A percentile compares a stretch with the other conserved stretches of the same genome.
These are phyloP conservation scores for Allantophomopsis cytisporea DNA, from an alignment of 2,329 filamentous ascomycete genomes.

Conservation along the genomic window DNA sequence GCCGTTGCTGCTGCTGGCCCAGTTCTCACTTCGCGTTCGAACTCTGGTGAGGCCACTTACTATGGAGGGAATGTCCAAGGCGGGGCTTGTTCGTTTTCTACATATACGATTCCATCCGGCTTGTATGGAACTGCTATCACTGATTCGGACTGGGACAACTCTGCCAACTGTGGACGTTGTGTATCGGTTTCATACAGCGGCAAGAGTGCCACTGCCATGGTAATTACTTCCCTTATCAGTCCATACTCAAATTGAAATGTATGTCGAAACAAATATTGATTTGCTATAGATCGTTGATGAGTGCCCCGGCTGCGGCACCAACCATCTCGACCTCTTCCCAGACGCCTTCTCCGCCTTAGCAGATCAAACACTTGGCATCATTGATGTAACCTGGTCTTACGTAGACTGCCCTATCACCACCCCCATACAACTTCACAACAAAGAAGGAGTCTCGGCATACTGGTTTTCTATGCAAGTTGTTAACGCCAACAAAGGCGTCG, in stretches of 20 bases:
- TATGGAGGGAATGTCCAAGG: slow-evolving; percentile 42
- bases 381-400: slow-evolving; percentile 33
- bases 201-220: slow-evolving; percentile 49
- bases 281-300: slow-evolving; percentile 34
- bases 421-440: slow-evolving; percentile 35
- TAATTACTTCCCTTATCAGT: slow-evolving; percentile 17
- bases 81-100: slow-evolving; percentile 49
- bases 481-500: slow-evolving; percentile 43
- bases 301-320: slow-evolving; percentile 37
- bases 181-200: slow-evolving; percentile 42
- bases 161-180: slow-evolving; percentile 46
- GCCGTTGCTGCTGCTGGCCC: no score
- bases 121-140: slow-evolving; percentile 50
- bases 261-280: no score
- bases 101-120: slow-evolving; percentile 43
- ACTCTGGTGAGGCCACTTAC: slow-evolving; percentile 30
- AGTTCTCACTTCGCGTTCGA: no score
- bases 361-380: slow-evolving; percentile 27
- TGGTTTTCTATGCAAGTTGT: slow-evolving; percentile 53
- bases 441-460: slow-evolving; percentile 32
- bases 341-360: slow-evolving; percentile 33
- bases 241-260: no score
- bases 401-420: slow-evolving; percentile 35
- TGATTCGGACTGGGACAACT: slow-evolving; percentile 38
- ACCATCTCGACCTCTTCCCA: slow-evolving; percentile 41